Percentiles rank a stretch among this genome's conserved stretches.
Conservation (phyloP, 2,329 filamentous ascomycete species). For the Orbilia brochopaga region DNA sequence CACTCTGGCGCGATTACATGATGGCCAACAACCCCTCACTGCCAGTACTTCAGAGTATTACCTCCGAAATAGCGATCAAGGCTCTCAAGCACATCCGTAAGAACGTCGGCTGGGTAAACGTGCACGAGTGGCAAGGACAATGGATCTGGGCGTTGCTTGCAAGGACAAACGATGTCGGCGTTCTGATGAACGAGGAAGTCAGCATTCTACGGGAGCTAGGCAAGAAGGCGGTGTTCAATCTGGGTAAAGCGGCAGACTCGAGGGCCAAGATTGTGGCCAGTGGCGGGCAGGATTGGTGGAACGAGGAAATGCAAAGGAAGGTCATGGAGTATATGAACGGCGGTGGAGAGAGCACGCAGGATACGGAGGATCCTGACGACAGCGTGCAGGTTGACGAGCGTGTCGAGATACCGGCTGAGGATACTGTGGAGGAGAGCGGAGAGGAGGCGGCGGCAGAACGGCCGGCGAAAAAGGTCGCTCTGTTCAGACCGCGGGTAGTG, state of each 20-base stretch:
- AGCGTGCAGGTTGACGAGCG: slow-evolving; percentile 16
- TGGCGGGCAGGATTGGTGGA: slow-evolving; percentile 28
- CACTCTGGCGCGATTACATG: slow-evolving; percentile 43
- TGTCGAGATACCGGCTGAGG: slow-evolving; percentile 4
- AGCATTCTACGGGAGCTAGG: slow-evolving; percentile 53
- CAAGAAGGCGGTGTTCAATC: slow-evolving; percentile 52
- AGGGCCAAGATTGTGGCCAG: slow-evolving; percentile 31
- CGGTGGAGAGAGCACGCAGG: slow-evolving; percentile 17
- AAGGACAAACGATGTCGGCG: slow-evolving; percentile 51
- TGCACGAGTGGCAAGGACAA: slow-evolving; percentile 49
- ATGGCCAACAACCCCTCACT: slow-evolving; percentile 32
- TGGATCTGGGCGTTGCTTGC: slow-evolving; percentile 54
- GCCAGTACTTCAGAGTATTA: slow-evolving; percentile 34
- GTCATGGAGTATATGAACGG: slow-evolving; percentile 35
- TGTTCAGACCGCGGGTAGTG: slow-evolving; percentile 33
- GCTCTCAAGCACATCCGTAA: slow-evolving; percentile 44
- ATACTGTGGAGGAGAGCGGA: slow-evolving; percentile 1
- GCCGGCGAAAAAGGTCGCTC: slow-evolving; percentile 29
- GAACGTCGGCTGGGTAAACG: slow-evolving; percentile 41
- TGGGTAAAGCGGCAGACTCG: slow-evolving; percentile 45
- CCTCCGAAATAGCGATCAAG: slow-evolving; percentile 38
- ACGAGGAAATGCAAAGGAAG: slow-evolving; percentile 22
- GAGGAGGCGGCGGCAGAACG: slow-evolving; percentile 16
- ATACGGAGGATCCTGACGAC: slow-evolving; percentile 12
- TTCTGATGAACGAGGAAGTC: slow-evolving; percentile 53